A percentile compares a stretch with the other conserved stretches of the same genome.
Conservation (phyloP, 345 rosid species). For the Isatis tinctoria region DNA sequence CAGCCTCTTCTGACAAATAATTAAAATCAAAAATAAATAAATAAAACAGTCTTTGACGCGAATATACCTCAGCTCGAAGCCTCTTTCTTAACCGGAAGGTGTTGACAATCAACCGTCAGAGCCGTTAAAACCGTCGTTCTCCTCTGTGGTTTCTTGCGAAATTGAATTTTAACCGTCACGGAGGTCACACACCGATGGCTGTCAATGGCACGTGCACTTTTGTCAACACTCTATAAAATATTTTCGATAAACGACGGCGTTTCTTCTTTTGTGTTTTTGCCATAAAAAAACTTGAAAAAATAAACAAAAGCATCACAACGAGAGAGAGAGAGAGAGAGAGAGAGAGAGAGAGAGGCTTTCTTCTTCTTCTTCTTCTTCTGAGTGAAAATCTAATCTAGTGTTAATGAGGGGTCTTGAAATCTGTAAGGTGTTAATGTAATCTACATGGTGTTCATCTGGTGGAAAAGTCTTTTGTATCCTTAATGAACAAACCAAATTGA, state of each 20-base stretch:
- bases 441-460: too few relatives aligned
- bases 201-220: conserved; percentile 10
- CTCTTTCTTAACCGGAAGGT: neutral
- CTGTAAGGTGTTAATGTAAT: too few relatives aligned
- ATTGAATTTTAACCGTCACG: neutral
- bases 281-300: neutral
- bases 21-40: neutral
- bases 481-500: too few relatives aligned
- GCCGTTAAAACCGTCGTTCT: conserved; percentile 3
- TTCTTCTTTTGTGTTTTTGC: neutral
- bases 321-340: conserved; percentile 15
- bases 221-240: neutral
- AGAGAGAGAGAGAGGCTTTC: neutral
- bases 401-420: too few relatives aligned
- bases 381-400: too few relatives aligned
- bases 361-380: neutral
- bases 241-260: conserved; percentile 4
- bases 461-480: too few relatives aligned
- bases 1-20: conserved; percentile 29
- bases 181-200: neutral
- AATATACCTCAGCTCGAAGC: conserved; percentile 14
- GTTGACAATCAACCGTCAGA: neutral
- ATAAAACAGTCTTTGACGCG: conserved; percentile 10
- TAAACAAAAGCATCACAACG: neutral
- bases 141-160: neutral